Base-by-base conservation (phyloP, 768 basidiomycete species). In the Lentinula boryana region DNA sequence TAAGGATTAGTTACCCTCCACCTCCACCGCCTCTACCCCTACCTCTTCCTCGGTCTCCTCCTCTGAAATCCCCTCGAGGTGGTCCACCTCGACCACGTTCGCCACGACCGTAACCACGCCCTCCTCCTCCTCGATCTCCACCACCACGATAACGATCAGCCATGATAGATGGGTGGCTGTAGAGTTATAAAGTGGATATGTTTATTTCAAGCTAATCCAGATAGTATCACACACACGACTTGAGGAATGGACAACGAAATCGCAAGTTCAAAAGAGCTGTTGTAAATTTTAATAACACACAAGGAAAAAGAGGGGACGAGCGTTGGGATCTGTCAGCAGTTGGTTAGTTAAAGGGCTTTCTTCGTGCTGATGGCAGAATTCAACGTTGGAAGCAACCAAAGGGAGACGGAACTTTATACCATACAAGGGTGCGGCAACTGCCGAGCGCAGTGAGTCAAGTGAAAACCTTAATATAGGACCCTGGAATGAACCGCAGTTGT, bases 1-100 rank as follows among this genome's bases (percentile, higher is more conserved):
- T 38, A 3, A 38, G 13, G 36, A 38, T 78, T 64, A 76, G 77
- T 58, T 69, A 72, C 58, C 74, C 76, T 60, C 71, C 67, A 15
- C 69, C 69, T 7, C 73, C 35, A 15, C 58, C 58, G 13, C 58
- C 58, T 51, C 58, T 32, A 13, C 32, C 65, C 38, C 74, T 68
- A 6, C 72, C 64, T 35, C 70, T 72, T 8, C 71, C 57, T 21
- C 58, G 54, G 63, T 23, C 68, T 62, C 31, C 67, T 43, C 62
- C 62, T 63, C 61, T 31, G 31, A 35, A 58, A 23, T 58, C 49
- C 5, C 66, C 51, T 16, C 64, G 67, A 32, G 72, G 67, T 27
- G 68, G 63, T 31, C 73, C 71, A 5, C 76, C 71, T 18, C 70
- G 60, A 31, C 70, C 65, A 61, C 69, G 64, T 32, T 62, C 61